Percentiles rank a stretch among this genome's conserved stretches.
Conservation (phyloP, 176 grass and related monocot species). For the Ensete ventricosum region DNA sequence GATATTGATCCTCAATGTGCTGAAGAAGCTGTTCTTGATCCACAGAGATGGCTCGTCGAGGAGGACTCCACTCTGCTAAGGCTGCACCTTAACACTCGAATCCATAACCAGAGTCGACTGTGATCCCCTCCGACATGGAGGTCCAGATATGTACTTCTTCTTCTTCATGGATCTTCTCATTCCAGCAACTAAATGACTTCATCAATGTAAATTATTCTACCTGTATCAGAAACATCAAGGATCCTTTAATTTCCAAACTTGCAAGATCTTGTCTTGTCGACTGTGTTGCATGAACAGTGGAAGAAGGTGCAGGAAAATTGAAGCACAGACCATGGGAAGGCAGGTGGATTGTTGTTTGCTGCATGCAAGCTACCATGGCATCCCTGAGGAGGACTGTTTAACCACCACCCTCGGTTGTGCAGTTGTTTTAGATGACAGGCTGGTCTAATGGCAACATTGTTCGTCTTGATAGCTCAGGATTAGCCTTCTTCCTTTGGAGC, state of each 20-base stretch:
- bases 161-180: too few relatives aligned
- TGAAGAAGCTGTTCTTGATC: slow-evolving; percentile 71
- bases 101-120: too few relatives aligned
- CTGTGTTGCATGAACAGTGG: too few relatives aligned
- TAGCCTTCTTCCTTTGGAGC: background rate
- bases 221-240: too few relatives aligned
- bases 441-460: slow-evolving; percentile 1
- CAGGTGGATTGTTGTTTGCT: background rate
- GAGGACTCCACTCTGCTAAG: too few relatives aligned
- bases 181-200: too few relatives aligned
- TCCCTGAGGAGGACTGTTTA: background rate
- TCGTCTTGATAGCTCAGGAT: background rate
- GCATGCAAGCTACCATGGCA: background rate
- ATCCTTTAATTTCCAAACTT: too few relatives aligned
- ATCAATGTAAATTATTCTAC: too few relatives aligned
- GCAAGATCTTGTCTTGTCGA: too few relatives aligned
- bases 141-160: too few relatives aligned
- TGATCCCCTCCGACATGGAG: too few relatives aligned
- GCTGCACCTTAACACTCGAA: too few relatives aligned
- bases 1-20: slow-evolving; percentile 60
- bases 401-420: slow-evolving; percentile 1
- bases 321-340: background rate
- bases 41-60: background rate
- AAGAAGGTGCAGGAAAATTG: background rate
- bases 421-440: slow-evolving; percentile 1